Percentiles rank a stretch among this genome's conserved stretches.
phyloP scores from a whole-genome alignment of 768 basidiomycete genomes.

The Lactarius sanguifluus region DNA sequence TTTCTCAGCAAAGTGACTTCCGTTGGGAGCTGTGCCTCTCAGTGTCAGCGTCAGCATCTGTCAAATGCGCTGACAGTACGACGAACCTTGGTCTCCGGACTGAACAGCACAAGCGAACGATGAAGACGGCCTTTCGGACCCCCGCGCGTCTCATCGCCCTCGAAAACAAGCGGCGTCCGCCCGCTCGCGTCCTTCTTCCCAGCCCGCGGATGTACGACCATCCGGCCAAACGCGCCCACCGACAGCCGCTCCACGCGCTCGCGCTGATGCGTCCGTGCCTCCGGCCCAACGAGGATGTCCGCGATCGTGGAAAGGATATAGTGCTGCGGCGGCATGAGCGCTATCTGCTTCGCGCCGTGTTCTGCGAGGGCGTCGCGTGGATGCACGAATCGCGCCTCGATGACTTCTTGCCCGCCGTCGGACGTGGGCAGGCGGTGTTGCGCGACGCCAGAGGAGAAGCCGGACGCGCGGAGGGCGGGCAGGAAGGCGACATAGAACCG shows the following conservation, averaged over 20 bases:
- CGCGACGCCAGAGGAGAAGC: constrained; percentile 53
- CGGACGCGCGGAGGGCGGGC: constrained; percentile 42
- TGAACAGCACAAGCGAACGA: constrained; percentile 51
- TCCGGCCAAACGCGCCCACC: constrained; percentile 54
- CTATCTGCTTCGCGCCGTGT: constrained; percentile 50
- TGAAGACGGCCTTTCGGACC: constrained; percentile 60
- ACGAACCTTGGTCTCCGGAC: constrained; percentile 51
- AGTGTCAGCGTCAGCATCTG: neutral
- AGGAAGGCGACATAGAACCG: constrained; percentile 71
- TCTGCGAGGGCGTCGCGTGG: constrained; percentile 53
- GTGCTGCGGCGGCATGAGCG: constrained; percentile 72
- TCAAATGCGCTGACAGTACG: neutral
- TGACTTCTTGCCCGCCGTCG: constrained; percentile 70
- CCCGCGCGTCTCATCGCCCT: constrained; percentile 69
- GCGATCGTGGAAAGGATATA: constrained; percentile 66
- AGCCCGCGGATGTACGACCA: constrained; percentile 56
- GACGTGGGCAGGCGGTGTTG: constrained; percentile 62
- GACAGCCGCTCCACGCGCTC: constrained; percentile 49
- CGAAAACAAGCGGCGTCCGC: constrained; percentile 54
- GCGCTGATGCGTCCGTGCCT: constrained; percentile 47
- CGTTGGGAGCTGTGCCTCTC: constrained; percentile 43
- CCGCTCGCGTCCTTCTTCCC: constrained; percentile 44
- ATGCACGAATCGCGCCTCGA: constrained; percentile 64
- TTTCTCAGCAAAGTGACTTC: constrained; percentile 59
- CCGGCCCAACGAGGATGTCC: constrained; percentile 46